These are phyloP conservation scores for Cryphonectria radicalis DNA, from an alignment of 2,329 filamentous ascomycete genomes.

Conservation along the genomic window DNA sequence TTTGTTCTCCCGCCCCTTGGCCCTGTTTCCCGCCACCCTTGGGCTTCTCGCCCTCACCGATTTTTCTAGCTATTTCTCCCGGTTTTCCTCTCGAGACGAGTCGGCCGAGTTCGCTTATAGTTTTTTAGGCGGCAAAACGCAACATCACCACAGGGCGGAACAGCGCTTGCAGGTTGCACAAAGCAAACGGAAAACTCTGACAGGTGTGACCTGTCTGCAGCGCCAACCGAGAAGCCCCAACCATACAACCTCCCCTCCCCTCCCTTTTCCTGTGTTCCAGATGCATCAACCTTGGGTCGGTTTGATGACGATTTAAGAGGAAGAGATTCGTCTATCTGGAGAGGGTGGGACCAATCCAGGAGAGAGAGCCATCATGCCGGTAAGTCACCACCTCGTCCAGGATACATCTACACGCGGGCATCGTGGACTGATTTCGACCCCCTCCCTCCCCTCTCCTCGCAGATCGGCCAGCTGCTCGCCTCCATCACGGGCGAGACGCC, in stretches of 20 bases:
- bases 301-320: conserved; percentile 38
- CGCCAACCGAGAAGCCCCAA: conserved; percentile 8
- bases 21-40: conserved; percentile 8
- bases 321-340: conserved; percentile 23
- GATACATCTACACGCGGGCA: not conserved
- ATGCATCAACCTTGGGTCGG: conserved; percentile 26
- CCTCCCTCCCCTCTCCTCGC: conserved; percentile 12
- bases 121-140: conserved; percentile 6
- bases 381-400: conserved; percentile 34
- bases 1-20: conserved; percentile 18
- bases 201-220: conserved; percentile 18
- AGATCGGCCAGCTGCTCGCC: conserved; percentile 64
- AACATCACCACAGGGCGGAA: conserved; percentile 18
- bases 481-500: conserved; percentile 63
- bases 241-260: not conserved
- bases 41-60: not conserved
- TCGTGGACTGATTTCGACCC: conserved; percentile 24
- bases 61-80: not conserved
- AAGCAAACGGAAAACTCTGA: conserved; percentile 20
- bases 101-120: not conserved
- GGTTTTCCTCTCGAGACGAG: not conserved
- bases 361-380: conserved; percentile 42
- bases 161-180: conserved; percentile 14
- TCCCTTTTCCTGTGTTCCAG: conserved; percentile 10
- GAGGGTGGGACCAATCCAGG: conserved; percentile 28